Evolutionary conservation across 1,284 basidiomycete genomes (phyloP).

Genomic region (Apiotrichum veenhuisii): DNA sequence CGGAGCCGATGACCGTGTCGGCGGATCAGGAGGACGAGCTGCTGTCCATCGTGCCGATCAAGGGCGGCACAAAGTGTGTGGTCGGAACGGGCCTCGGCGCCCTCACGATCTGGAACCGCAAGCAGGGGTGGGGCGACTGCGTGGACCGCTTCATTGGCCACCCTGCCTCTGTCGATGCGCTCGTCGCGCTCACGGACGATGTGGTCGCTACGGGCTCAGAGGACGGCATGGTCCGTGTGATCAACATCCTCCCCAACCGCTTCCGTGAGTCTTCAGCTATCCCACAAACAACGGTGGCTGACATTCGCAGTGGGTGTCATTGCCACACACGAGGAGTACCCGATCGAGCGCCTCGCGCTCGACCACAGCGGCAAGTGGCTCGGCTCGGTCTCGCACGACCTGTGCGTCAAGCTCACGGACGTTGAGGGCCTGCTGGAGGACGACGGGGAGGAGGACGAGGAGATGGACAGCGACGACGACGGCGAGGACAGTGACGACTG

Average conservation of each 20-base stretch:
- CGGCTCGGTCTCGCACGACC: constrained; percentile 90
- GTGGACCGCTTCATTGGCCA: constrained; percentile 91
- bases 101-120: constrained; percentile 84
- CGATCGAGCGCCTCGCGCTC: constrained; percentile 75
- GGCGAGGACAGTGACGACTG: constrained; percentile 20
- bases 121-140: constrained; percentile 75
- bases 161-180: constrained; percentile 78
- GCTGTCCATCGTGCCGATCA: constrained; percentile 76
- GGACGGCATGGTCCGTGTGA: constrained; percentile 84
- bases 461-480: constrained; percentile 16
- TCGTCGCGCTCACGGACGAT: constrained; percentile 66
- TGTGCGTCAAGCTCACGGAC: constrained; percentile 78
- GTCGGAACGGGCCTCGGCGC: constrained; percentile 89
- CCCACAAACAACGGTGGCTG: not conserved
- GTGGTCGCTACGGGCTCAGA: constrained; percentile 84
- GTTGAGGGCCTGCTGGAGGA: constrained; percentile 62
- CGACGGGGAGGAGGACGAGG: constrained; percentile 22
- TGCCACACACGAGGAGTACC: constrained; percentile 83
- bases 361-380: constrained; percentile 68
- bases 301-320: constrained; percentile 67
- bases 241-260: constrained; percentile 85
- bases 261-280: constrained; percentile 51
- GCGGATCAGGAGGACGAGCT: constrained; percentile 97
- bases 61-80: constrained; percentile 74
- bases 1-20: constrained; percentile 69